Evolutionary conservation across 139 green algal species (phyloP).

Genomic region (Diplosphaera chodatii): DNA sequence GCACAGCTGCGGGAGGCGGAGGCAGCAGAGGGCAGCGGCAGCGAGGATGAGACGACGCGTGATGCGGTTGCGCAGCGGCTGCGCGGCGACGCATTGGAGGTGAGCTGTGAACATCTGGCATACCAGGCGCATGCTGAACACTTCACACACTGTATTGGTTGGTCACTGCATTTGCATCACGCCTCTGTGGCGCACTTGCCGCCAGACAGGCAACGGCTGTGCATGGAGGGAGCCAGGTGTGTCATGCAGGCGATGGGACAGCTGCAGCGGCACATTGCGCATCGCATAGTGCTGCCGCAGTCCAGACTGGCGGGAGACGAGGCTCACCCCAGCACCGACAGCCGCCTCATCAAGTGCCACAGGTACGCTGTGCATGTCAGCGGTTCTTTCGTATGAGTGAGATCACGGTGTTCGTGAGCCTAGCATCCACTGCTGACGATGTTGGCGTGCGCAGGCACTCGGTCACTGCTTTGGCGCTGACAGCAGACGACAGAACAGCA

Average conservation of each 20-base stretch:
- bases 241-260: slow-evolving; percentile 36
- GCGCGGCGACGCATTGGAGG: slow-evolving; percentile 42
- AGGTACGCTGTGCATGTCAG: too few species aligned
- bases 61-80: slow-evolving; percentile 33
- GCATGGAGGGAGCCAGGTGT: too few species aligned
- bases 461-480: slow-evolving; percentile 70
- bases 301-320: slow-evolving; percentile 8
- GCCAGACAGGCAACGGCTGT: too few species aligned
- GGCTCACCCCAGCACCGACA: slow-evolving; percentile 13
- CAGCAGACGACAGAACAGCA: slow-evolving; percentile 54
- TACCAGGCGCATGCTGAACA: too few species aligned
- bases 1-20: slow-evolving; percentile 40
- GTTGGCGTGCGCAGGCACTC: slow-evolving; percentile 23
- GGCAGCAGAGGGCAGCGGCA: slow-evolving; percentile 22
- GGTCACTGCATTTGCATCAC: too few species aligned
- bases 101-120: too few species aligned
- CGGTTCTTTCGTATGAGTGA: too few species aligned
- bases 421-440: not conserved
- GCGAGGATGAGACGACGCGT: not conserved
- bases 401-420: too few species aligned
- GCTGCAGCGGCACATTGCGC: slow-evolving; percentile 43
- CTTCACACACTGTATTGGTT: too few species aligned
- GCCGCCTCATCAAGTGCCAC: slow-evolving; percentile 32
- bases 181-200: too few species aligned
- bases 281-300: slow-evolving; percentile 36